phyloP scores from a whole-genome alignment of 768 basidiomycete species.

The Cystobasidium onofrii region DNA sequence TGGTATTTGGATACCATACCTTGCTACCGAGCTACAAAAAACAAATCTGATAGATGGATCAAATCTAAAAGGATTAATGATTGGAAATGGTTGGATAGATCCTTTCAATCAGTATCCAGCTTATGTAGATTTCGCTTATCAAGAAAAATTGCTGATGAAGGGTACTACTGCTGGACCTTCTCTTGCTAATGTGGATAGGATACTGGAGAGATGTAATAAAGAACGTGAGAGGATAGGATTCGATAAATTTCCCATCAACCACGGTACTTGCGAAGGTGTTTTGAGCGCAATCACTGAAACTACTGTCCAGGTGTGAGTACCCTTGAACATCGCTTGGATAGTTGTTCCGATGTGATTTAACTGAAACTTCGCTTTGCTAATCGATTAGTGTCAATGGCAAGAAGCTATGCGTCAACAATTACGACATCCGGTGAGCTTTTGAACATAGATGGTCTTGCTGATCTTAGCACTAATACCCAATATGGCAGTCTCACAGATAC shows the following conservation, averaged over 20 bases:
- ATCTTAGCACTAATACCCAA: too few species aligned
- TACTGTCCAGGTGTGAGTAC: slow-evolving; percentile 47
- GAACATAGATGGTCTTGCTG: not conserved
- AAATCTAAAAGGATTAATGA: slow-evolving; percentile 57
- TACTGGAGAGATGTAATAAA: slow-evolving; percentile 57
- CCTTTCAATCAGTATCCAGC: slow-evolving; percentile 76
- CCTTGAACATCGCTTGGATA: too few species aligned
- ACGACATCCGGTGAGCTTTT: slow-evolving; percentile 64
- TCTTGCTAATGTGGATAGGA: slow-evolving; percentile 56
- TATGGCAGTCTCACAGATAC: slow-evolving; percentile 57
- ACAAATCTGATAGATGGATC: slow-evolving; percentile 10
- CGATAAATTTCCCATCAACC: slow-evolving; percentile 48
- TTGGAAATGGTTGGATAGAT: slow-evolving; percentile 99
- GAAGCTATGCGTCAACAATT: slow-evolving; percentile 80
- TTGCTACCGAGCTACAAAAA: slow-evolving; percentile 52
- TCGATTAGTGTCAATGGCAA: slow-evolving; percentile 57
- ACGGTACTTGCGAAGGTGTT: slow-evolving; percentile 57
- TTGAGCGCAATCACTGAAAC: slow-evolving; percentile 48
- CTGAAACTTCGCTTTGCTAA: not conserved
- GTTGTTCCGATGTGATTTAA: too few species aligned
- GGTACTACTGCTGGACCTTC: slow-evolving; percentile 58
- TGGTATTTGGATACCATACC: slow-evolving; percentile 95
- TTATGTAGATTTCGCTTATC: slow-evolving; percentile 75
- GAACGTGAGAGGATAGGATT: slow-evolving; percentile 46
- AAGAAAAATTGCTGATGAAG: slow-evolving; percentile 59